Base-by-base conservation (phyloP, 495 filamentous ascomycete genomes). In the Filosporella fistucella region DNA sequence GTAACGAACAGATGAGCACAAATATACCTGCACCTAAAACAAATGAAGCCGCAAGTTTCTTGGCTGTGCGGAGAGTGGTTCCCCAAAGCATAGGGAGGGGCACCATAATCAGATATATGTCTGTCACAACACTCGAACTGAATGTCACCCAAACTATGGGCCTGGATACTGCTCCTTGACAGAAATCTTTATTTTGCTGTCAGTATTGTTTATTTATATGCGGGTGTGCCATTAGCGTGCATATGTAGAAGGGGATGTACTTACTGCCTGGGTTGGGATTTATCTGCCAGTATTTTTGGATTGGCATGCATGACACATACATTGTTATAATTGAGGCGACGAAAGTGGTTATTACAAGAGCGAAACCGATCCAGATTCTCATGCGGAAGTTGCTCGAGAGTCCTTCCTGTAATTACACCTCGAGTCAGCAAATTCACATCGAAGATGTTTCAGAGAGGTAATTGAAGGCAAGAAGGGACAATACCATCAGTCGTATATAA, bases 401-500 rank as follows among this genome's bases (percentile, higher is more conserved):
- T 1, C 78, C 78, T 7, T 71, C 62, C 38, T 69, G 36, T 23
- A 35, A 37, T 1, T n/a, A 29, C 22, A n/a, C n/a, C 36, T 7
- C 18, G 22, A 38, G 37, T 11, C 17, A 22, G 32, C 28, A 35
- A 32, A 18, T 35, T 30, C n/a, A 9, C 14, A 38, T 38, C 13
- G 18, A 21, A n/a, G 18, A 21, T 20, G 17, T 21, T n/a, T 2
- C 14, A 21, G 6, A 21, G 11, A 18, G 17, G 30, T 35, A 25
- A 20, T 41, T 23, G 20, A 41, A 7, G 4, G 12, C 14, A n/a
- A n/a, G n/a, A 10, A 22, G 8, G 16, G 9, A 24, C 52, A 68
- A 62, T 62, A 80, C 76, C 45, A 77, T 83, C 26, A 85, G 66
- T 47, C 79, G 67, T n/a, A 72, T 68, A 50, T 80, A 85, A 49